A percentile compares a stretch with the other conserved stretches of the same genome.
phyloP scores from a whole-genome alignment of 768 basidiomycete species.

The Agrocybe praecox region DNA sequence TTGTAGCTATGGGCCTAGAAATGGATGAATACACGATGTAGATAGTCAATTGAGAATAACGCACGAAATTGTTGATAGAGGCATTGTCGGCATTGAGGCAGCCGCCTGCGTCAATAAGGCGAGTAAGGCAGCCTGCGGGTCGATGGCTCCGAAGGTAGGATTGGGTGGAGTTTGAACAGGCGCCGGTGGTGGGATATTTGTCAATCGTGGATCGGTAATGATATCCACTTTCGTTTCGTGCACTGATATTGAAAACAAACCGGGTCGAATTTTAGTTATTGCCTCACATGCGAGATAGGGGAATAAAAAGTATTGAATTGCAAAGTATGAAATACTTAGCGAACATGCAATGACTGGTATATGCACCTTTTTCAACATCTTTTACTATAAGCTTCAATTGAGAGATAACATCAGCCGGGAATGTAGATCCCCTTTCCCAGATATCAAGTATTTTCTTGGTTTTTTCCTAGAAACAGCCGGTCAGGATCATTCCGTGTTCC shows the following conservation, averaged over 20 bases:
- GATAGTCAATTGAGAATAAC: not conserved
- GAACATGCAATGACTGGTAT: conserved; percentile 67
- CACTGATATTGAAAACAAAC: conserved; percentile 62
- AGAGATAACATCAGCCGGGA: conserved; percentile 74
- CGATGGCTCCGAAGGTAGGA: conserved; percentile 29
- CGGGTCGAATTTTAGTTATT: conserved; percentile 66
- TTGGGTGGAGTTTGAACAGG: conserved; percentile 15
- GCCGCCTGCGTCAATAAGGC: conserved; percentile 72
- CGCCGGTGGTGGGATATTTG: conserved; percentile 12
- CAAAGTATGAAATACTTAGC: conserved; percentile 79
- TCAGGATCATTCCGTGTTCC: conserved; percentile 33
- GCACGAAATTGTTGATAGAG: conserved; percentile 39
- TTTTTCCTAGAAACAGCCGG: conserved; percentile 80
- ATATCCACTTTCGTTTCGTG: conserved; percentile 32
- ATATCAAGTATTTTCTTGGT: conserved; percentile 97
- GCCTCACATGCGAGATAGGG: conserved; percentile 51
- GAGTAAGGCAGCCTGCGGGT: conserved; percentile 67
- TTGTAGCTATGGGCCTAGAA: conserved; percentile 65
- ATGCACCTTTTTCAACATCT: conserved; percentile 86
- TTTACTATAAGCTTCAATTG: conserved; percentile 73
- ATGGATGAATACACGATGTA: not conserved
- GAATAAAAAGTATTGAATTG: conserved; percentile 59
- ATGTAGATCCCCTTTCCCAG: conserved; percentile 91
- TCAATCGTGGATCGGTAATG: conserved; percentile 27
- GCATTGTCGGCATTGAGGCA: conserved; percentile 30